These are phyloP conservation scores for Oryza longistaminata DNA, from an alignment of 176 grass and related monocot species.

Conservation along the genomic window DNA sequence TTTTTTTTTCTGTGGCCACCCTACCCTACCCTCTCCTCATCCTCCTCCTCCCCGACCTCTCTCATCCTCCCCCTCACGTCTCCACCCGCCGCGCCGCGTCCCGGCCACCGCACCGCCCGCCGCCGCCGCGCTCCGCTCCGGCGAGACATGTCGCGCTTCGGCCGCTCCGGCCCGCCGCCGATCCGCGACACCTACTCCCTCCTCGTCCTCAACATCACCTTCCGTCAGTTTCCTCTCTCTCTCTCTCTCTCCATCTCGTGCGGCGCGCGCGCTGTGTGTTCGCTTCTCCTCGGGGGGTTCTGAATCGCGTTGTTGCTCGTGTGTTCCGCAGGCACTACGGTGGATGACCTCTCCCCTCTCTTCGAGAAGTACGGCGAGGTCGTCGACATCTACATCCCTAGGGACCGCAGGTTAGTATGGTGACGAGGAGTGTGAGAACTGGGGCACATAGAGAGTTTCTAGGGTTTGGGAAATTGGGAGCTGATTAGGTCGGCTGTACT, in stretches of 20 bases:
- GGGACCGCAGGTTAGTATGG: conserved; percentile 71
- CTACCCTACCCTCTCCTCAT: not conserved
- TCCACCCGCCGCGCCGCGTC: conserved; percentile 30
- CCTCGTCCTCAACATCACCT: conserved; percentile 96
- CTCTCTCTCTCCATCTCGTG: not conserved
- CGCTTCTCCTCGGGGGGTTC: not conserved
- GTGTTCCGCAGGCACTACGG: conserved; percentile 60
- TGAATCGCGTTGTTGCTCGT: not conserved
- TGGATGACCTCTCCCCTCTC: conserved; percentile 91
- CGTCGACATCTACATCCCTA: conserved; percentile 93
- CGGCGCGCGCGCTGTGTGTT: not conserved
- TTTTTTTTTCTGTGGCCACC: not conserved
- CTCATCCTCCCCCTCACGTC: not conserved
- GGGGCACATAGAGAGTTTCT: not conserved
- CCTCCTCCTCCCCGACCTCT: not conserved
- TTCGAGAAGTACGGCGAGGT: conserved; percentile 91
- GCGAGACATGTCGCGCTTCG: conserved; percentile 83
- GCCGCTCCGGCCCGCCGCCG: conserved; percentile 80
- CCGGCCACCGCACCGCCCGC: conserved; percentile 25
- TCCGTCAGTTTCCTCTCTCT: conserved; percentile 44
- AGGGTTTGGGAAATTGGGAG: not conserved
- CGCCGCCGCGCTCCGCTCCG: conserved; percentile 10
- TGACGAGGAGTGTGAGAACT: not conserved
- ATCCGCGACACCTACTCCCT: conserved; percentile 90
- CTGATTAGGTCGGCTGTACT: not conserved